Conservation (phyloP, 2,329 filamentous ascomycete genomes). For the Trichophyton verrucosum region DNA sequence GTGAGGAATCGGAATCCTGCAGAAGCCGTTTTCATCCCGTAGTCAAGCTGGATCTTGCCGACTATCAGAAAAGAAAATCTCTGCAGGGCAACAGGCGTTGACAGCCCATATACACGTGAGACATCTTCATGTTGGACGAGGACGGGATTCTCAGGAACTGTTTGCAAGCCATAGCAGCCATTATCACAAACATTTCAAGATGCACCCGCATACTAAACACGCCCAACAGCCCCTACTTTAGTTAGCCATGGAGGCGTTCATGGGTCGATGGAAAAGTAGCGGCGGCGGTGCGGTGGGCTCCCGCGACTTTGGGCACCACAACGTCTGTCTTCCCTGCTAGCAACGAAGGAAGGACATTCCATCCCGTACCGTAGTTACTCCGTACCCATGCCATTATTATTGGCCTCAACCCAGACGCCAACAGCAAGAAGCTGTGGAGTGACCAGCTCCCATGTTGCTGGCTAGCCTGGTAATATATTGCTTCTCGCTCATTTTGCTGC, state of each 20-base stretch:
- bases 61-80: neutral
- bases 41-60: neutral
- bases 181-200: neutral
- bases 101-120: neutral
- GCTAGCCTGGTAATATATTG: neutral
- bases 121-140: neutral
- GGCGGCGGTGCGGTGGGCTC: neutral
- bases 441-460: neutral
- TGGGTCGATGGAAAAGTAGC: neutral
- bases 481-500: neutral
- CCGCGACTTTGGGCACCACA: neutral
- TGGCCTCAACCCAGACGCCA: neutral
- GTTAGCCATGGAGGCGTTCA: neutral
- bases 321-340: neutral
- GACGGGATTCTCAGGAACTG: neutral
- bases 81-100: neutral
- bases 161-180: neutral
- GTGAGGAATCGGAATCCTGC: neutral
- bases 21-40: neutral
- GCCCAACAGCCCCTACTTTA: neutral
- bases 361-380: neutral
- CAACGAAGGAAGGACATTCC: neutral
- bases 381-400: neutral
- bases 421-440: neutral
- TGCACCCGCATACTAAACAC: neutral